Evolutionary conservation across 2,329 filamentous ascomycete genomes (phyloP), one percentile per base, ranked within the genome.

Genomic region (Clarireedia sp.): DNA sequence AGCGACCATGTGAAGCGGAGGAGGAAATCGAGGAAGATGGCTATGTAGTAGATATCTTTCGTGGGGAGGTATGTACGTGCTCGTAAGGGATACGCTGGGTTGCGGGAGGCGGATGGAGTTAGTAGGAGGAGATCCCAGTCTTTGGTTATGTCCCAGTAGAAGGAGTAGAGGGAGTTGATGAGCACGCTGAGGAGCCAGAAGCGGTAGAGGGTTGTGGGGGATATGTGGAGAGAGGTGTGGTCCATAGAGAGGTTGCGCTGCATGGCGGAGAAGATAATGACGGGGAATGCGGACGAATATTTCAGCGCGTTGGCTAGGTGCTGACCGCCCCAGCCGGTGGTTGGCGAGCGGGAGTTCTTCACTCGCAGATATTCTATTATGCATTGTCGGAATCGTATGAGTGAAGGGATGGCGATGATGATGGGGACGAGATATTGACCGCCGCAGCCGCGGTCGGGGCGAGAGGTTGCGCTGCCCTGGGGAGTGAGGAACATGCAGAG

Each of bases 61-160:
- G 81, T 78, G 48, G 85, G 80, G 68, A 96, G 89, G 67, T 85
- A 80, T 19, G 91, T 79, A 55, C 86, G 78, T 50, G 83, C 78
- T 26, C 94, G 84, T 45, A 99, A 76, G 1, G 89, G 94, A 68
- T 54, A 48, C 12, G 50, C 17, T 26, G 51, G 26, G 23, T 38
- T 37, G n/a, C 49, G 45, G 17, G 36, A 45, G 14, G 55, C n/a
- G 48, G 46, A 40, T 5, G 57, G 60, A 2, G 86, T 81, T 67
- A 97, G 88, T 14, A 97, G 78, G 0, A 87, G 89, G 59, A 99
- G 77, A 68, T 97, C 94, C 94, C 94, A 99, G 75, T 99, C 94
- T 74, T 91, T 94, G 54, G 89, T 80, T 29, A 97, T 84, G 66
- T 99, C 94, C 94, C 94, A 99, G 77, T 94, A 99, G 75, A 97